Conservation (phyloP, 495 filamentous ascomycete genomes). For the Pyronema domesticum region DNA sequence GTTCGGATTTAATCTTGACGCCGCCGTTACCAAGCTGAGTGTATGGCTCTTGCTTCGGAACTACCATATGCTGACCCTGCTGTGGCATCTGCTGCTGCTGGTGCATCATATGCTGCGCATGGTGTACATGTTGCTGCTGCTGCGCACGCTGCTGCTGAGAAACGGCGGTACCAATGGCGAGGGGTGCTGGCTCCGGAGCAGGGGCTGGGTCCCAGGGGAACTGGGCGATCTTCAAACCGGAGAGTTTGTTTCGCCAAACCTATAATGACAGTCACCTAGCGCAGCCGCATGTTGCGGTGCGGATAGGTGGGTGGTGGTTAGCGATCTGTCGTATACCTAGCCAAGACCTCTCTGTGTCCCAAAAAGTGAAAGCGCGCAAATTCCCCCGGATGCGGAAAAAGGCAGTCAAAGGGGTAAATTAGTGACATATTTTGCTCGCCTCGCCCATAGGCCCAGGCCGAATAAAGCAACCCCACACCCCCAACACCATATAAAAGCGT, state of each 20-base stretch:
- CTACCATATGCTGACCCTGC: constrained; percentile 15
- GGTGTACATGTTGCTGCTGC: constrained; percentile 19
- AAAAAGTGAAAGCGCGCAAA: not conserved
- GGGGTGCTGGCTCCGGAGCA: constrained; percentile 35
- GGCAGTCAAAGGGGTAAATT: constrained; percentile 3
- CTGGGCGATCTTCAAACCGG: constrained; percentile 57
- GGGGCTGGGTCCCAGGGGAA: constrained; percentile 85
- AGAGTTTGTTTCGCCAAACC: constrained; percentile 86
- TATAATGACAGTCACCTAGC: constrained; percentile 24
- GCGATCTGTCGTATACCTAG: not conserved
- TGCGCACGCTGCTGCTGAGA: not conserved
- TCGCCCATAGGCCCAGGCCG: constrained; percentile 1
- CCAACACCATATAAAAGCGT: constrained; percentile 25
- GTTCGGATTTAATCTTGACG: constrained; percentile 56
- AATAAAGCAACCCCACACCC: constrained; percentile 24
- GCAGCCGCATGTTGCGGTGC: not conserved
- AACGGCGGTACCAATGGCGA: not conserved
- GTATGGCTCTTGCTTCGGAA: constrained; percentile 21
- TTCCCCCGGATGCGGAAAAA: constrained; percentile 3
- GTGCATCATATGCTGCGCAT: constrained; percentile 14
- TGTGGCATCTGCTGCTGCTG: constrained; percentile 16
- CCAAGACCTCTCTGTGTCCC: not conserved
- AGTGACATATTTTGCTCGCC: constrained; percentile 7
- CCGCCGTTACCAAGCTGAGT: constrained; percentile 27
- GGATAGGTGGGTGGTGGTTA: not conserved